A percentile compares a stretch with the other conserved stretches of the same genome.
phyloP scores from a whole-genome alignment of 2,329 filamentous ascomycete species.

The Colletotrichum sp. region DNA sequence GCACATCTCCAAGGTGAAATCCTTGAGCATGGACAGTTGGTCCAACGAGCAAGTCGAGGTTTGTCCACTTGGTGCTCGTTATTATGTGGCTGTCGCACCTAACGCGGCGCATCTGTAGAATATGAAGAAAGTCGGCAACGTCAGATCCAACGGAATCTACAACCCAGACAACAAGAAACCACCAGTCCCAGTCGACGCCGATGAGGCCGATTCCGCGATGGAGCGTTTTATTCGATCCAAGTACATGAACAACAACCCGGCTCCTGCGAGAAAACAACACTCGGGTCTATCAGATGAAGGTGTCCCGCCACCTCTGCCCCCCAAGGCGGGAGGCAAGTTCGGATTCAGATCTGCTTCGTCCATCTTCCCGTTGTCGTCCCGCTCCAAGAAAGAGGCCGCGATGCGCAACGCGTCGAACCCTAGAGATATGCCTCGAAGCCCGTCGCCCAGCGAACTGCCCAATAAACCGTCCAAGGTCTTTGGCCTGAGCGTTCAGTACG shows the following conservation, averaged over 20 bases:
- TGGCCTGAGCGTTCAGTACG: slow-evolving; percentile 68
- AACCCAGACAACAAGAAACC: slow-evolving; percentile 86
- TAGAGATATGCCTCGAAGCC: slow-evolving; percentile 31
- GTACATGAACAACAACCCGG: slow-evolving; percentile 70
- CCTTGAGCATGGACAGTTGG: slow-evolving; percentile 98
- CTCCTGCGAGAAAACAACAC: slow-evolving; percentile 41
- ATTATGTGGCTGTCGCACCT: not conserved
- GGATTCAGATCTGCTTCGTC: slow-evolving; percentile 67
- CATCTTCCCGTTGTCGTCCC: slow-evolving; percentile 68
- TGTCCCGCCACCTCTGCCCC: slow-evolving; percentile 65
- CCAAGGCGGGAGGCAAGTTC: slow-evolving; percentile 69
- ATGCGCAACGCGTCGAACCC: slow-evolving; percentile 25
- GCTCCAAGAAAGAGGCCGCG: slow-evolving; percentile 60
- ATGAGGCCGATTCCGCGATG: slow-evolving; percentile 93
- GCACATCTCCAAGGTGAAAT: slow-evolving; percentile 98
- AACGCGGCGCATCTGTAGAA: slow-evolving; percentile 58
- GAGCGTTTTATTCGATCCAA: slow-evolving; percentile 95
- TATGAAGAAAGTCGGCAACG: slow-evolving; percentile 93
- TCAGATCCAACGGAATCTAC: slow-evolving; percentile 83
- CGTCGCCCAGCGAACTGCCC: slow-evolving; percentile 43
- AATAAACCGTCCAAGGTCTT: slow-evolving; percentile 75
- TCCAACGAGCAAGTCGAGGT: slow-evolving; percentile 95
- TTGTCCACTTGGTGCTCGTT: slow-evolving; percentile 36
- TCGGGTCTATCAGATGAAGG: slow-evolving; percentile 61
- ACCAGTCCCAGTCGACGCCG: slow-evolving; percentile 85